Evolutionary conservation across 2,329 filamentous ascomycete species (phyloP).

Genomic region (Fusarium cyanostomum): DNA sequence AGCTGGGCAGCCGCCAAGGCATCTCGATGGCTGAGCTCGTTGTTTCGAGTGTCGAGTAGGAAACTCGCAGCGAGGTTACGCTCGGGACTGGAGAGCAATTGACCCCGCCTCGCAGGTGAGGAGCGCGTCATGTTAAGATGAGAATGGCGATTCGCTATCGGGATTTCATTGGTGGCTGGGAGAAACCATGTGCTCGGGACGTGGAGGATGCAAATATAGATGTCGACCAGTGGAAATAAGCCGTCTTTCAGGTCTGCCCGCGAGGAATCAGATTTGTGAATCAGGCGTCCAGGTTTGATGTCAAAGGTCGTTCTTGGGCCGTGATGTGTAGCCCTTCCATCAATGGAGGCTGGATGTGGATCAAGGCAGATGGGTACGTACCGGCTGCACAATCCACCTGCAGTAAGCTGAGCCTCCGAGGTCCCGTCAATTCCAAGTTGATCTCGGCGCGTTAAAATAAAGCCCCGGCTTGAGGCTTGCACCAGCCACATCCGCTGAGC

Average conservation of each 20-base stretch:
- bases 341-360: conserved; percentile 32
- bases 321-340: conserved; percentile 38
- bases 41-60: conserved; percentile 69
- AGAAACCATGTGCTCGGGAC: not conserved
- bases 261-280: not conserved
- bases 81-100: conserved; percentile 54
- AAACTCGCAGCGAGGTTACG: conserved; percentile 65
- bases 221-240: not conserved
- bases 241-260: not conserved
- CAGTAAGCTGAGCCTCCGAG: conserved; percentile 6
- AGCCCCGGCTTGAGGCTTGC: conserved; percentile 15
- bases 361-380: conserved; percentile 37
- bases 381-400: not conserved
- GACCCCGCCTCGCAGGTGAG: conserved; percentile 52
- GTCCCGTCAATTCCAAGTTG: not conserved
- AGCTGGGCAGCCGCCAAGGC: conserved; percentile 72
- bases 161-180: conserved; percentile 30
- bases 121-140: conserved; percentile 54
- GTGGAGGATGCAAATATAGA: not conserved
- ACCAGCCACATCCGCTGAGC: conserved; percentile 22
- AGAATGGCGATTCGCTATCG: conserved; percentile 32
- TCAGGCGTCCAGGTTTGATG: conserved; percentile 14
- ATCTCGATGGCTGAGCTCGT: conserved; percentile 69
- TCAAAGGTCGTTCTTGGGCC: conserved; percentile 28
- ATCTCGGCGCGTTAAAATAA: conserved; percentile 38